Percentiles rank a stretch among this genome's conserved stretches.
These are phyloP conservation scores for Colletotrichum phormii DNA, from an alignment of 2,329 filamentous ascomycete species.

Conservation along the genomic window DNA sequence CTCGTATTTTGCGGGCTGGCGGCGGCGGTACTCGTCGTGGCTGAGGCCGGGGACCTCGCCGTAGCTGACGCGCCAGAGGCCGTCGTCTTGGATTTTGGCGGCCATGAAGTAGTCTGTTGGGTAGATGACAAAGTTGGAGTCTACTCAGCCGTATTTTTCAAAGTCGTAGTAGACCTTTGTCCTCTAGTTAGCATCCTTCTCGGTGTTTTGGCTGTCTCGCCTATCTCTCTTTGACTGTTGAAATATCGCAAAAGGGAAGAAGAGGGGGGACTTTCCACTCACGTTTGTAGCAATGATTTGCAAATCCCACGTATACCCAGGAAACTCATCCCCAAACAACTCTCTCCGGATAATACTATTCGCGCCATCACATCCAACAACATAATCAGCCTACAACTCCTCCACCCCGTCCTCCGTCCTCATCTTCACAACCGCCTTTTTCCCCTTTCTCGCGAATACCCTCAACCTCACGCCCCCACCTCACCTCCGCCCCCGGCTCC, in stretches of 20 bases:
- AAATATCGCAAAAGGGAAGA: neutral
- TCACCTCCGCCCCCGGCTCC: too few relatives aligned
- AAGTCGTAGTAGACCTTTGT: neutral
- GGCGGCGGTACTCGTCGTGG: constrained; percentile 58
- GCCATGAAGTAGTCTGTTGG: constrained; percentile 1
- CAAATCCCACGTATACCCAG: neutral
- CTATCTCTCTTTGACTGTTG: too few relatives aligned
- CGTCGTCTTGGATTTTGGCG: neutral
- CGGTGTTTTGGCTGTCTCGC: too few relatives aligned
- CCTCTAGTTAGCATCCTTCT: neutral
- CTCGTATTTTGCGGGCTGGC: constrained; percentile 61
- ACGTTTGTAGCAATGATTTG: neutral
- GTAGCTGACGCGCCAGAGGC: constrained; percentile 64
- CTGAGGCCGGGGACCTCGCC: constrained; percentile 58
- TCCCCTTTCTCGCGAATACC: neutral
- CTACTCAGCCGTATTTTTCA: neutral
- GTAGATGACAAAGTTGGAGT: neutral
- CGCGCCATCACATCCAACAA: neutral
- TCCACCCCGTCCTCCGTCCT: neutral
- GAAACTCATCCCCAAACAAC: neutral
- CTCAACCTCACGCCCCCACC: too few relatives aligned
- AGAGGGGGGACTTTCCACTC: neutral
- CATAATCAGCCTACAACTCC: neutral
- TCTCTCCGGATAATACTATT: neutral
- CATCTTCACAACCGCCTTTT: neutral